Evolutionary conservation across 768 basidiomycete species (phyloP).

Genomic region (Boletales sp.): DNA sequence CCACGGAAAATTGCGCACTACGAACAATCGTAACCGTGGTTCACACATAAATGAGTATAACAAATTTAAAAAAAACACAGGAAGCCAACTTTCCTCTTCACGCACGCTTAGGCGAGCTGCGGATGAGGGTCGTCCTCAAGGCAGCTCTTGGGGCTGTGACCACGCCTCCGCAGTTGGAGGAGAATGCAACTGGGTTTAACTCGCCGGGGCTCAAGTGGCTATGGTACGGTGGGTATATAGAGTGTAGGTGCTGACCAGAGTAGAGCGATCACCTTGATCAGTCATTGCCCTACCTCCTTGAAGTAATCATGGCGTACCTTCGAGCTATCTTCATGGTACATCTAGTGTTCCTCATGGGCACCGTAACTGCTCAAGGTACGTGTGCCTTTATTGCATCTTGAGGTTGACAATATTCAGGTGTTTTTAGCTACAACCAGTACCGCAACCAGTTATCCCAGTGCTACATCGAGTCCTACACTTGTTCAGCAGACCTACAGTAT

Average conservation of each 20-base stretch:
- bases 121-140: too few relatives aligned
- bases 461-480: constrained; percentile 7
- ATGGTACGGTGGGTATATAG: neutral
- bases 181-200: neutral
- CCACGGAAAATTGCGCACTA: too few relatives aligned
- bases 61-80: too few relatives aligned
- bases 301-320: neutral
- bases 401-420: neutral
- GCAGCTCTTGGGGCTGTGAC: neutral
- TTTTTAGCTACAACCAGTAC: constrained; percentile 3
- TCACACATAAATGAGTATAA: too few relatives aligned
- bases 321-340: neutral
- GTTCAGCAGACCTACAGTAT: constrained; percentile 4
- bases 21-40: too few relatives aligned
- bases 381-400: neutral
- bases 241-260: neutral
- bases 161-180: constrained; percentile 1
- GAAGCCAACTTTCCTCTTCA: too few relatives aligned
- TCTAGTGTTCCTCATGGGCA: neutral
- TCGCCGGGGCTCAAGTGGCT: neutral
- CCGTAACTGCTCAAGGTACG: constrained; percentile 8
- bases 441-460: neutral
- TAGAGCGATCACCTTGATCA: too few relatives aligned
- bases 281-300: too few relatives aligned
- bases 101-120: too few relatives aligned